phyloP scores from a whole-genome alignment of 2,329 filamentous ascomycete genomes.

The Claviceps sp. region DNA sequence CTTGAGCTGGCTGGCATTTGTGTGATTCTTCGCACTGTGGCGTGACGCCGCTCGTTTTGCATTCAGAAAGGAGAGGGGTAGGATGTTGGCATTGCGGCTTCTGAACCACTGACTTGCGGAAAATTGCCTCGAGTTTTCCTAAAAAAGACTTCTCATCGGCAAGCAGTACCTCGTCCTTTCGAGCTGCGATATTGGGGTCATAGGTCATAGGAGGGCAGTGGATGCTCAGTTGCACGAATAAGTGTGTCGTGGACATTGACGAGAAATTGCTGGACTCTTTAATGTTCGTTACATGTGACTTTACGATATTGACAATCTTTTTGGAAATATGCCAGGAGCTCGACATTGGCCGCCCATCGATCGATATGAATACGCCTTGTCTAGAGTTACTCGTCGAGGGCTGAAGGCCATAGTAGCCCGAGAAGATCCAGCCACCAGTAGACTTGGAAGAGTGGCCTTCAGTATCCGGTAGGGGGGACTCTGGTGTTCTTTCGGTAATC shows the following conservation, averaged over 20 bases:
- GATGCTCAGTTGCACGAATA: constrained; percentile 53
- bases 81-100: not conserved
- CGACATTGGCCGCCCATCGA: constrained; percentile 55
- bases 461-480: not conserved
- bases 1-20: not conserved
- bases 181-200: constrained; percentile 57
- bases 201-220: constrained; percentile 49
- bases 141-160: constrained; percentile 35
- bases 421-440: constrained; percentile 22
- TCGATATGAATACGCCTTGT: constrained; percentile 42
- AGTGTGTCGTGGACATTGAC: constrained; percentile 25
- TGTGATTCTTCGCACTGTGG: not conserved
- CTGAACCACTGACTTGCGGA: constrained; percentile 24
- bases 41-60: not conserved
- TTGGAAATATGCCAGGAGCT: constrained; percentile 31
- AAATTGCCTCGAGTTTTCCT: constrained; percentile 32
- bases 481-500: constrained; percentile 8
- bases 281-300: constrained; percentile 20
- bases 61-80: not conserved
- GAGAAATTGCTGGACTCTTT: not conserved
- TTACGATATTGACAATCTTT: constrained; percentile 42
- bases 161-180: constrained; percentile 62
- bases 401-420: constrained; percentile 42
- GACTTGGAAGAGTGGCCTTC: not conserved
- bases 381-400: constrained; percentile 13